Percentiles rank a stretch among this genome's conserved stretches.
Conservation (phyloP, 2,329 filamentous ascomycete genomes). For the Chaetothyriales sp. region DNA sequence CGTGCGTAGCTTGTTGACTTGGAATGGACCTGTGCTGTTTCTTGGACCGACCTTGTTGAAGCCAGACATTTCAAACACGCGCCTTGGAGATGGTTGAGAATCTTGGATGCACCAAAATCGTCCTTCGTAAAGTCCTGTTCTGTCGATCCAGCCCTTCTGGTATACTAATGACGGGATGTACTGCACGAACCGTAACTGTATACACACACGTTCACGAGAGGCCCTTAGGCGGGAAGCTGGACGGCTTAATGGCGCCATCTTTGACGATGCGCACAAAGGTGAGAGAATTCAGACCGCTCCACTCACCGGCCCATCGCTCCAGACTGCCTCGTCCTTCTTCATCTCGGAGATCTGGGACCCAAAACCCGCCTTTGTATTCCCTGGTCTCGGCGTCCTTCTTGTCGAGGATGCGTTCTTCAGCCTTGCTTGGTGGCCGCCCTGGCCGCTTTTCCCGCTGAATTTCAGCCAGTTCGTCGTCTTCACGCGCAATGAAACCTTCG, state of each 20-base stretch:
- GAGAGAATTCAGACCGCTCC: conserved; percentile 63
- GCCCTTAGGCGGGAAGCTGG: conserved; percentile 64
- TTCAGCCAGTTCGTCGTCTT: conserved; percentile 14
- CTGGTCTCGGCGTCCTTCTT: conserved; percentile 57
- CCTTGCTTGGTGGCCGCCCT: conserved; percentile 55
- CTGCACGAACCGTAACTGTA: not conserved
- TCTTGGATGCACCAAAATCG: no score
- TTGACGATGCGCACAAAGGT: conserved; percentile 63
- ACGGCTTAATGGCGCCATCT: conserved; percentile 50
- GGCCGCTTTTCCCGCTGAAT: conserved; percentile 52
- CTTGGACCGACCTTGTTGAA: no score
- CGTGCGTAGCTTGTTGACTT: no score
- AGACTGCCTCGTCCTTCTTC: conserved; percentile 52
- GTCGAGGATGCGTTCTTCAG: conserved; percentile 63
- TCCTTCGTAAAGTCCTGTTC: no score
- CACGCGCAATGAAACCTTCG: conserved; percentile 36
- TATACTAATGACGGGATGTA: no score
- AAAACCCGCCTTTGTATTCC: conserved; percentile 73
- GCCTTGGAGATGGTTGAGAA: no score
- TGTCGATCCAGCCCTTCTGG: no score
- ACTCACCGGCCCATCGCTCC: conserved; percentile 66
- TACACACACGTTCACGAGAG: conserved; percentile 25
- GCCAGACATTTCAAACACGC: no score
- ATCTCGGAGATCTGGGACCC: conserved; percentile 60
- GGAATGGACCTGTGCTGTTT: no score